A percentile compares a stretch with the other conserved stretches of the same genome.
Evolutionary conservation across 352 stramenopile genomes (phyloP).

Genomic region (Phytophthora boehmeriae): DNA sequence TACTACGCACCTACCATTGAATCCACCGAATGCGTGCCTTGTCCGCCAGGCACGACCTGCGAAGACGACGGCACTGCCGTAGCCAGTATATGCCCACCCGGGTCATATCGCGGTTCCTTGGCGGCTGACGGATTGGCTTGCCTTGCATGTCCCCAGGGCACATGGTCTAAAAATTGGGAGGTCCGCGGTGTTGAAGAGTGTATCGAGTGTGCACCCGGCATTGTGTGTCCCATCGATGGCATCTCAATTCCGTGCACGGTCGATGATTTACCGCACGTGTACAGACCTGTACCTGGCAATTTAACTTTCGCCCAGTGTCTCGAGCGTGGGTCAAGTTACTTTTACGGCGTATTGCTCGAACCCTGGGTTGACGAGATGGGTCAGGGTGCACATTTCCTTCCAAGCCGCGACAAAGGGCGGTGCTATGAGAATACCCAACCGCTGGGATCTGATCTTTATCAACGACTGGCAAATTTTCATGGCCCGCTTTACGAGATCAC

Average conservation of each 20-base stretch:
- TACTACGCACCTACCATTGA: conserved; percentile 97
- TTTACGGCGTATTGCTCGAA: conserved; percentile 94
- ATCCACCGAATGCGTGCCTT: conserved; percentile 92
- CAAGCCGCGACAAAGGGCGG: conserved; percentile 70
- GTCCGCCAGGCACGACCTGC: conserved; percentile 92
- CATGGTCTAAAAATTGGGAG: conserved; percentile 99
- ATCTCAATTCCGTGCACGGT: conserved; percentile 94
- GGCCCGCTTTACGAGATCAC: conserved; percentile 94
- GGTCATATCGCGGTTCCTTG: conserved; percentile 91
- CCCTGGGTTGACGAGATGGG: conserved; percentile 95
- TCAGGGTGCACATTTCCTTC: conserved; percentile 90
- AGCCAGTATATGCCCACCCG: conserved; percentile 92
- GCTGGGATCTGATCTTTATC: conserved; percentile 91
- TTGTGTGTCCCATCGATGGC: conserved; percentile 94
- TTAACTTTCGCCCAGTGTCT: conserved; percentile 92
- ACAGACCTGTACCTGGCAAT: conserved; percentile 79
- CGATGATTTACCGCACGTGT: conserved; percentile 94
- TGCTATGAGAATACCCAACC: conserved; percentile 95
- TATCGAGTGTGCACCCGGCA: conserved; percentile 90
- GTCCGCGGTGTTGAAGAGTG: conserved; percentile 94
- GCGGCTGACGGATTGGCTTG: conserved; percentile 91
- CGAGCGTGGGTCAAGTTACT: conserved; percentile 82
- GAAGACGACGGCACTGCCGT: conserved; percentile 89
- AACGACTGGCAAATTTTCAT: conserved; percentile 94
- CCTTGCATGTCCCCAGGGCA: conserved; percentile 92